These are phyloP conservation scores for Leccinum barrowsii DNA, from an alignment of 768 basidiomycete genomes.

Conservation along the genomic window DNA sequence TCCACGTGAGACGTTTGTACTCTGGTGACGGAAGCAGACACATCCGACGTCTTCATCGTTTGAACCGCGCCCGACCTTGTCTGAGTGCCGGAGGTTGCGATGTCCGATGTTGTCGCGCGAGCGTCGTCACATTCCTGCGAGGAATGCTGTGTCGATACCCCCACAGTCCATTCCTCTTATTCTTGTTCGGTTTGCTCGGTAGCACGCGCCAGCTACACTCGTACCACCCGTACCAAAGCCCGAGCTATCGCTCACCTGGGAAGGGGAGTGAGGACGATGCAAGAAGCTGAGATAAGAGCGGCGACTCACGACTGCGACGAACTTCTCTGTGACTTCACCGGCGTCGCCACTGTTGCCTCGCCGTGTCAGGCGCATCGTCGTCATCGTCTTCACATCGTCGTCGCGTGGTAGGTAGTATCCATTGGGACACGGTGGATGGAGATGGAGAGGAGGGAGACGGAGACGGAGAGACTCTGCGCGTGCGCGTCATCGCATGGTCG, in stretches of 20 bases:
- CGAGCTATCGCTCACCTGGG: conserved; percentile 54
- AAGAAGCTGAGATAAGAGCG: background rate
- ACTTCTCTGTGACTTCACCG: conserved; percentile 28
- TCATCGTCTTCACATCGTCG: too few species aligned
- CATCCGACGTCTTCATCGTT: background rate
- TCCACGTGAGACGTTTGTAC: background rate
- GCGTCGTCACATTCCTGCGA: background rate
- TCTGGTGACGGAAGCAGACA: background rate
- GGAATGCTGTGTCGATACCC: background rate
- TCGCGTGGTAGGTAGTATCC: too few species aligned
- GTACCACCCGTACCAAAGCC: conserved; percentile 76
- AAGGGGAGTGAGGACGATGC: background rate
- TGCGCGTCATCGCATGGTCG: too few species aligned
- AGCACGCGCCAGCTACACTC: conserved; percentile 47
- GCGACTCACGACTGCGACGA: conserved; percentile 71
- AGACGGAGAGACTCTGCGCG: too few species aligned
- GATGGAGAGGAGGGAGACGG: too few species aligned
- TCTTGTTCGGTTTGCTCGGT: background rate
- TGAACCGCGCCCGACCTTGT: background rate
- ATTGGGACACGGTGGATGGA: too few species aligned
- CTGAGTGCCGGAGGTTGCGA: background rate
- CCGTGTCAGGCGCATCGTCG: too few species aligned
- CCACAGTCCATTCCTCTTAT: background rate
- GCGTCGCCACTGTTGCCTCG: too few species aligned
- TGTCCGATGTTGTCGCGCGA: background rate